Evolutionary conservation across 2,329 filamentous ascomycete genomes (phyloP), one percentile per base, ranked within the genome.

Genomic region (Drechslera avenae): DNA sequence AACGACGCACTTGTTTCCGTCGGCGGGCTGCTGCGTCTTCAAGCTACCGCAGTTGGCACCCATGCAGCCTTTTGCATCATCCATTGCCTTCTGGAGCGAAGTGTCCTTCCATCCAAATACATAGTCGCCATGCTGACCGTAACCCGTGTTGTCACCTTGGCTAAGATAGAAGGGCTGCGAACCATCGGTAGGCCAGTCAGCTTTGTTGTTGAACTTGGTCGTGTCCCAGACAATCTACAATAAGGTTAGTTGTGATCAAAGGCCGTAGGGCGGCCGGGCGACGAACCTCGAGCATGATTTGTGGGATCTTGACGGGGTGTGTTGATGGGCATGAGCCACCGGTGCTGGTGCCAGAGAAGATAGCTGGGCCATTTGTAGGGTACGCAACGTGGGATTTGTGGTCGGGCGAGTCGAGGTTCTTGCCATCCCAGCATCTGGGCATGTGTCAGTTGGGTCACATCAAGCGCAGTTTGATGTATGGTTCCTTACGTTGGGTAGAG

Each of bases 361-460:
- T 6, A 10, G 60, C 56, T 10, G 66, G 64, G 1, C 66, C 67
- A 16, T 55, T 67, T 19, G 57, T 65, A 1, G 77, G 76, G 46
- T 78, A 78, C 5, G 77, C 69, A 12, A 78, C 74, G 57, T 78
- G 84, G 53, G 76, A 76, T 71, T 79, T 79, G 76, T 86, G 83
- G 23, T 54, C 54, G 2, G 54, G 54, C 3, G 50, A 54, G 68
- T 86, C 78, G 5, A 77, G 52, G 60, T 79, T 79, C 57, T 71
- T 73, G 54, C 78, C 78, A 47, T 80, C 77, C 78, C 78, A 80
- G 51, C 71, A 72, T 44, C 78, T 78, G 48, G 79, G 75, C 75
- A 75, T 76, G 39, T 33, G 54, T 31, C 52, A 62, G 40, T 46
- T 31, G 6, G 34, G 33, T 21, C 5, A n/a, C 8, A 2, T 8